Conservation (phyloP, 2,329 filamentous ascomycete species). For the Aspergillus sojae region DNA sequence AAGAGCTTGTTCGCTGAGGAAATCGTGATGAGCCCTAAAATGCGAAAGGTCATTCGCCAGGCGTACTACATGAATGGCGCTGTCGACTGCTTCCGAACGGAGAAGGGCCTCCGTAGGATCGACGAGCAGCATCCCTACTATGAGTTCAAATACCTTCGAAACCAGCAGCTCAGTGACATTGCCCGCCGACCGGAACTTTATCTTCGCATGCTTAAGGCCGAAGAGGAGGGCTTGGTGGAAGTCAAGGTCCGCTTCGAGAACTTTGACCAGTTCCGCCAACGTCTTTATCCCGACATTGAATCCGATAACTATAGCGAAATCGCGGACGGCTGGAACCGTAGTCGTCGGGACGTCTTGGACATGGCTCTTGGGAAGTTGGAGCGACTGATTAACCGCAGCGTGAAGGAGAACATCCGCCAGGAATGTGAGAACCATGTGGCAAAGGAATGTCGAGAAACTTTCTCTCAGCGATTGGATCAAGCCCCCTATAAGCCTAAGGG, state of each 20-base stretch:
- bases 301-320: conserved; percentile 95
- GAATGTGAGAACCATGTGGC: conserved; percentile 92
- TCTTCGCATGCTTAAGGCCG: conserved; percentile 95
- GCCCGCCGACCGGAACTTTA: conserved; percentile 85
- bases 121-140: conserved; percentile 96
- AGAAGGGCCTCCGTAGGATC: conserved; percentile 91
- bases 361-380: conserved; percentile 80
- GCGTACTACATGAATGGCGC: conserved; percentile 82
- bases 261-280: conserved; percentile 72
- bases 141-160: conserved; percentile 94
- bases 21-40: conserved; percentile 80
- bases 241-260: conserved; percentile 78
- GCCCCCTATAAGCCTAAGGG: conserved; percentile 95
- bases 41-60: conserved; percentile 83
- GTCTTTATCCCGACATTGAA: conserved; percentile 80
- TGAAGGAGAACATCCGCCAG: conserved; percentile 91
- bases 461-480: conserved; percentile 87
- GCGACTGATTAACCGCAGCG: conserved; percentile 80
- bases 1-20: conserved; percentile 91
- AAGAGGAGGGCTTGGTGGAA: conserved; percentile 89
- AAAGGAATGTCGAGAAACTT: conserved; percentile 85
- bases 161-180: conserved; percentile 81
- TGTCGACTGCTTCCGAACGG: conserved; percentile 85
- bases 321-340: conserved; percentile 90
- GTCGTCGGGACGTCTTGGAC: conserved; percentile 83